Conservation (phyloP, 2,329 filamentous ascomycete species). For the Capronia epimyces region DNA sequence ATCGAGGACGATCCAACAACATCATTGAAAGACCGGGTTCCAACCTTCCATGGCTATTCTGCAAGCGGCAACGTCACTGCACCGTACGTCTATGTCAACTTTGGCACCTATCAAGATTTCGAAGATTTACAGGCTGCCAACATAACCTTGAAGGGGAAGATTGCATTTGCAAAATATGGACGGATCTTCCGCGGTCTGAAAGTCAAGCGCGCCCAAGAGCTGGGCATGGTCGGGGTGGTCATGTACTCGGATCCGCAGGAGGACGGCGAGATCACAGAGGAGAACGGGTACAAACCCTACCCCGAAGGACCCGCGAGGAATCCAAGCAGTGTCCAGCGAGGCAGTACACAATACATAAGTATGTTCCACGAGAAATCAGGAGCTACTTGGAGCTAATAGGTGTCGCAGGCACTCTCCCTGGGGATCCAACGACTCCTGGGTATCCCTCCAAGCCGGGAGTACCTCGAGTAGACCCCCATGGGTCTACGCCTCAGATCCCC, state of each 20-base stretch:
- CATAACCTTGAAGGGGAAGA: conserved; percentile 72
- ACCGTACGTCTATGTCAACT: conserved; percentile 83
- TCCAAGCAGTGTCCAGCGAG: conserved; percentile 82
- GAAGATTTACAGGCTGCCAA: conserved; percentile 73
- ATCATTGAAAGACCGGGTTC: conserved; percentile 64
- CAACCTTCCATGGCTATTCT: conserved; percentile 92
- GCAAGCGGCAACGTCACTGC: conserved; percentile 87
- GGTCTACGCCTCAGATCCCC: conserved; percentile 74
- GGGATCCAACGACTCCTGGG: conserved; percentile 84
- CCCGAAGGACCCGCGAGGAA: conserved; percentile 82
- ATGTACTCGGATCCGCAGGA: conserved; percentile 87
- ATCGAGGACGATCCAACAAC: conserved; percentile 78
- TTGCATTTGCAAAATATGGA: conserved; percentile 81
- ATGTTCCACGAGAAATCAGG: conserved; percentile 36
- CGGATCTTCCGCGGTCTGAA: conserved; percentile 84
- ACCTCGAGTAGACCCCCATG: conserved; percentile 65
- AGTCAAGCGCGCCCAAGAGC: conserved; percentile 83
- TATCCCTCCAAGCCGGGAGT: conserved; percentile 89
- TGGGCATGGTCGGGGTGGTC: conserved; percentile 79
- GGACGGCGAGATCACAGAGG: conserved; percentile 74
- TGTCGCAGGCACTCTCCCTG: conserved; percentile 51
- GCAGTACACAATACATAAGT: conserved; percentile 77
- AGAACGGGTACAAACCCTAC: conserved; percentile 72
- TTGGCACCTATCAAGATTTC: conserved; percentile 79
- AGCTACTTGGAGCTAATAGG: conserved; percentile 23